Evolutionary conservation across 352 stramenopile species (phyloP).

Genomic region (Pilasporangium apinafurcum): DNA sequence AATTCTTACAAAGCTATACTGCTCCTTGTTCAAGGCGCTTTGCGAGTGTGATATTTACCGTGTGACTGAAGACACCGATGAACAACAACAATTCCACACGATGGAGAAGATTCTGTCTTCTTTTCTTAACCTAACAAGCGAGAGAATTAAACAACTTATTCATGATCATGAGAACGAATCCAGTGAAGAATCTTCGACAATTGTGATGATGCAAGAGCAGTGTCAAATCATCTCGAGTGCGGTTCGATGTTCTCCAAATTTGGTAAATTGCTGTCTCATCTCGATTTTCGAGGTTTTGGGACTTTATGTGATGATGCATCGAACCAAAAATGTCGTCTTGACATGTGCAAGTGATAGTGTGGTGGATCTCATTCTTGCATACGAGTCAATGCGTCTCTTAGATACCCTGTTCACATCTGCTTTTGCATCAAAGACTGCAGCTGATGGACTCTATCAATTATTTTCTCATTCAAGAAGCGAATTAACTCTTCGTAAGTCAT

Average conservation of each 20-base stretch:
- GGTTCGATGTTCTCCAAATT: slow-evolving; percentile 69
- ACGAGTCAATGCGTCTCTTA: slow-evolving; percentile 82
- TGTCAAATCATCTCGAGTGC: slow-evolving; percentile 54
- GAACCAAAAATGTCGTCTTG: not conserved
- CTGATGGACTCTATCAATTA: slow-evolving; percentile 39
- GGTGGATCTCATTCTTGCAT: slow-evolving; percentile 57
- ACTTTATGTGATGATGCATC: slow-evolving; percentile 8
- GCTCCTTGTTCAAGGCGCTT: slow-evolving; percentile 59
- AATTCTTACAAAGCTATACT: slow-evolving; percentile 44
- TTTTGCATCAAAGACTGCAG: slow-evolving; percentile 4
- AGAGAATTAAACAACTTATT: no score
- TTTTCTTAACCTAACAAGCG: slow-evolving; percentile 28
- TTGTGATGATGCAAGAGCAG: slow-evolving; percentile 10
- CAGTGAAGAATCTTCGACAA: not conserved
- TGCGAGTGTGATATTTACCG: slow-evolving; percentile 74
- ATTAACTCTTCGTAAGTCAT: slow-evolving; percentile 47
- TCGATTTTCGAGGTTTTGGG: slow-evolving; percentile 60
- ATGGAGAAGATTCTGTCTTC: slow-evolving; percentile 72
- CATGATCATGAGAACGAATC: slow-evolving; percentile 1
- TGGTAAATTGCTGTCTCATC: slow-evolving; percentile 56
- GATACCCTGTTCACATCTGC: slow-evolving; percentile 50
- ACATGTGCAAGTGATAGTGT: slow-evolving; percentile 26
- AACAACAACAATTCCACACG: slow-evolving; percentile 69
- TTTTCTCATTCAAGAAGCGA: slow-evolving; percentile 41
- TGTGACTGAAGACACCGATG: slow-evolving; percentile 79